Conservation (phyloP, 768 basidiomycete species). For the Paxillus ammoniavirescens region DNA sequence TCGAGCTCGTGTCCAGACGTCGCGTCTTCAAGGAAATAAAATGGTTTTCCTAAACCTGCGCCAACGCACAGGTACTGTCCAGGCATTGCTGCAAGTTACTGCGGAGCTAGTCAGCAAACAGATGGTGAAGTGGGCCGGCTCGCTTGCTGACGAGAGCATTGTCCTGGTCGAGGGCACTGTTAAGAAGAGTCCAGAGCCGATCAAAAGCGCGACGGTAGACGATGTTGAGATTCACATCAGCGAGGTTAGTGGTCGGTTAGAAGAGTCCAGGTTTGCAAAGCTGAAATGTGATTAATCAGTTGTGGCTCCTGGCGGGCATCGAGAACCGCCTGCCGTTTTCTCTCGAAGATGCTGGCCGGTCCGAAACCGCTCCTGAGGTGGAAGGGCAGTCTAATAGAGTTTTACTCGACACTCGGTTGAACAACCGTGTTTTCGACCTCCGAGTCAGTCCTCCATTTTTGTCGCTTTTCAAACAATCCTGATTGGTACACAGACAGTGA, state of each 20-base stretch:
- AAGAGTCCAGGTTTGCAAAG: not conserved
- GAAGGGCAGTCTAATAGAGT: slow-evolving; percentile 75
- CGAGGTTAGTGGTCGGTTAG: slow-evolving; percentile 51
- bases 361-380: slow-evolving; percentile 68
- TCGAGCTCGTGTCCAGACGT: slow-evolving; percentile 88
- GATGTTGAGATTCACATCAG: slow-evolving; percentile 85
- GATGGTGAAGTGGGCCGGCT: slow-evolving; percentile 91
- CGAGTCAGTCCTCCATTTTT: slow-evolving; percentile 52
- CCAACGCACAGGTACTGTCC: slow-evolving; percentile 83
- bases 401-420: slow-evolving; percentile 88
- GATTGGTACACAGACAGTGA: slow-evolving; percentile 63
- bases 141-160: slow-evolving; percentile 82
- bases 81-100: slow-evolving; percentile 74
- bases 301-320: slow-evolving; percentile 78
- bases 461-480: not conserved
- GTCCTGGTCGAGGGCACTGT: slow-evolving; percentile 86
- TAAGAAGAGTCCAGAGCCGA: slow-evolving; percentile 73
- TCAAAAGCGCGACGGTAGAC: slow-evolving; percentile 87
- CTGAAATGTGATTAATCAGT: slow-evolving; percentile 39
- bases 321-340: slow-evolving; percentile 86
- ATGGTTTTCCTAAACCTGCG: slow-evolving; percentile 94
- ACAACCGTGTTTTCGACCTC: slow-evolving; percentile 92
- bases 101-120: slow-evolving; percentile 87
- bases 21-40: slow-evolving; percentile 90
- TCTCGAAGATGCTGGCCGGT: slow-evolving; percentile 86